Conservation (phyloP, 495 filamentous ascomycete genomes). For the Astrothelium subdiscretum region DNA sequence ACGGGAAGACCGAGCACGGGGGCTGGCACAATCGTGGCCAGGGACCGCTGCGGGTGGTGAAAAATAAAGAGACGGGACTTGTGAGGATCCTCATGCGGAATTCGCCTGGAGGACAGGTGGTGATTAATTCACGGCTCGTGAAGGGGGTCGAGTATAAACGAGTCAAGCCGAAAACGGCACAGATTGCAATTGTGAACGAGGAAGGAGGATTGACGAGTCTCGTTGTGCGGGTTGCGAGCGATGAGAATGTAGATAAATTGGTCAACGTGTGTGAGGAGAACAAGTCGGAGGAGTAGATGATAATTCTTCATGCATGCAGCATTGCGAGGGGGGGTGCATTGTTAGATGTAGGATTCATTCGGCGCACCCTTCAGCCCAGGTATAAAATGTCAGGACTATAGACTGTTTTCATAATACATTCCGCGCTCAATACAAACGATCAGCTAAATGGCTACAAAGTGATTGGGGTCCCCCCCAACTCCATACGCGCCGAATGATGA, state of each 20-base stretch:
- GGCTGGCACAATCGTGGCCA: conserved; percentile 16
- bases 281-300: not conserved
- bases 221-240: conserved; percentile 8
- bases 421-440: no score
- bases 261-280: conserved; percentile 5
- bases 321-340: not conserved
- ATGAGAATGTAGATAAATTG: conserved; percentile 9
- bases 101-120: conserved; percentile 11
- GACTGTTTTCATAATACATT: no score
- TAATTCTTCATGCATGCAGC: not conserved
- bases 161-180: conserved; percentile 2
- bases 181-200: conserved; percentile 2
- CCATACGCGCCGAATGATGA: no score
- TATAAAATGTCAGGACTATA: no score
- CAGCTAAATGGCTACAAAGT: no score
- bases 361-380: no score
- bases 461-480: no score
- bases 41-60: conserved; percentile 21
- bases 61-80: conserved; percentile 20
- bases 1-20: not conserved
- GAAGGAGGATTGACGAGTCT: conserved; percentile 3
- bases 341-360: no score
- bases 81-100: conserved; percentile 17
- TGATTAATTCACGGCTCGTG: conserved; percentile 15
- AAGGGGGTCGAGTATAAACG: conserved; percentile 5